Base-by-base conservation (phyloP, 2,329 filamentous ascomycete species). In the Penicillium sp. region DNA sequence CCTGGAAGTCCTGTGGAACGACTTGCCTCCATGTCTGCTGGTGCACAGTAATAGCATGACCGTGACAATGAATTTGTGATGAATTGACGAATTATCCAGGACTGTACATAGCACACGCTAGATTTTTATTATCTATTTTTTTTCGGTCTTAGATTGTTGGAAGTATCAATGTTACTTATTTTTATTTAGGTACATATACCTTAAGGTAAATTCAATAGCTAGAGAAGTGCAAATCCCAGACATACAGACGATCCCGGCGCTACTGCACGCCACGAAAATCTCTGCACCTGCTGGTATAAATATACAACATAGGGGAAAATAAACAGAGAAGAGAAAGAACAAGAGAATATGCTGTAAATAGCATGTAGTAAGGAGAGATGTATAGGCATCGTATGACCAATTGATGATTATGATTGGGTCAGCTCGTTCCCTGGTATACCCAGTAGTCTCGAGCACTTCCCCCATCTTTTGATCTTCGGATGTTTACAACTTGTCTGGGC, bases 41-140 rank as follows among this genome's bases (percentile, higher is more conserved):
- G 88, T 96, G 37, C 82, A 95, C 73, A 91, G 88, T 73, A 95
- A 95, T 73, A 91, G 87, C 67, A 91, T 95, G 88, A 95, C 90
- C 16, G 90, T 95, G 44, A 95, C 75, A 51, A 75, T 77, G 69
- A 77, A 77, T 55, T 58, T 77, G 31, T 77, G 63, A 71, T 40
- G 61, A 58, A 35, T 56, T 38, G 33, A 60, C 50, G 41, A 57
- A 50, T 37, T 56, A 37, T 51, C 36, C 25, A 22, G 7, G 19
- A 37, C 17, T 50, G 25, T 47, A 48, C 26, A 56, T 50, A 50
- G 30, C 19, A 30, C 30, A 33, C 17, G 26, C 25, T 55, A 44
- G 47, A 55, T 22, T 47, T 31, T 1, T 14, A 11, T 5, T 31
- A 22, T 22, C 6, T 28, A 28, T 42, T 37, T 3, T 17, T 50